Evolutionary conservation across 257 asterid genomes (phyloP).

Genomic region (Nicotiana noctiflora): DNA sequence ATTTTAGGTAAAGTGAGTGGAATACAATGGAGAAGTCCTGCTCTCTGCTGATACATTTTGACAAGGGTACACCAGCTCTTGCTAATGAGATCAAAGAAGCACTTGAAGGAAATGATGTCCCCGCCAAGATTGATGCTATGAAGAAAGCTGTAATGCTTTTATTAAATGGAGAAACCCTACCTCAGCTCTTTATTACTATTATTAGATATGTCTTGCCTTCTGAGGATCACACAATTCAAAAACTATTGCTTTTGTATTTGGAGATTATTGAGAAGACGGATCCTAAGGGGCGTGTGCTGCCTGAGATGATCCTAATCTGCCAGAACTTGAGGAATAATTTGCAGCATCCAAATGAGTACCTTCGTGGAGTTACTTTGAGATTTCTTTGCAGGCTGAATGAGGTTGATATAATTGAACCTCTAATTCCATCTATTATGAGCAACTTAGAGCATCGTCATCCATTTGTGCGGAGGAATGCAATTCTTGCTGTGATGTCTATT

Average conservation of each 20-base stretch:
- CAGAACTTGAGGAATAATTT: constrained; percentile 75
- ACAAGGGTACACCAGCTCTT: constrained; percentile 82
- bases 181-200: constrained; percentile 79
- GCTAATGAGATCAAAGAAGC: constrained; percentile 94
- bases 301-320: constrained; percentile 92
- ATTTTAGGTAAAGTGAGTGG: constrained; percentile 19
- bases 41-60: constrained; percentile 70
- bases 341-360: no score
- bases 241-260: constrained; percentile 61
- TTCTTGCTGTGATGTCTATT: no score
- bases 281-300: constrained; percentile 65
- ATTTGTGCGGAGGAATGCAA: no score
- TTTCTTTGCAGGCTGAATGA: no score
- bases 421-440: no score
- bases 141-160: constrained; percentile 85
- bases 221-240: constrained; percentile 85
- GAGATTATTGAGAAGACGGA: constrained; percentile 89
- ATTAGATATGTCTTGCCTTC: constrained; percentile 82
- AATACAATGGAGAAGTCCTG: constrained; percentile 79
- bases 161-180: constrained; percentile 82
- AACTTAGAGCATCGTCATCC: no score
- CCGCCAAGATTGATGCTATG: constrained; percentile 83
- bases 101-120: constrained; percentile 71
- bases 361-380: no score
- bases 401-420: no score